Percentiles rank a stretch among this genome's conserved stretches.
These are phyloP conservation scores for Phoma sp. DNA, from an alignment of 2,329 filamentous ascomycete species.

Conservation along the genomic window DNA sequence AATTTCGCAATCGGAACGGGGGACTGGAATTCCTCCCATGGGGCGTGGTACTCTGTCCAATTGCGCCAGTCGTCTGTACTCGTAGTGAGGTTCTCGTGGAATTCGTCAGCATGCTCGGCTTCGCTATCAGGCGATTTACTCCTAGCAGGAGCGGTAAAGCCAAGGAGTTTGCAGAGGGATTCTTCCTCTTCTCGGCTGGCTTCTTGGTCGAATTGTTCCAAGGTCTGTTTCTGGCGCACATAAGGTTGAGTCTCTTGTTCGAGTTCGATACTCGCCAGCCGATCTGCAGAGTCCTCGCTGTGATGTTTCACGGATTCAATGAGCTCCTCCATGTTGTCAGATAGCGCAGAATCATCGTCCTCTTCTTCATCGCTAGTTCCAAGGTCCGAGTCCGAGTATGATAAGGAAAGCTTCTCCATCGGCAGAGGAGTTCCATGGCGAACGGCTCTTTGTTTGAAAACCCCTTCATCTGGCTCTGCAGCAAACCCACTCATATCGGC, in stretches of 20 bases:
- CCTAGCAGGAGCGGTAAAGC: slow-evolving; percentile 29
- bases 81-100: slow-evolving; percentile 36
- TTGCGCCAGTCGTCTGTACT: slow-evolving; percentile 59
- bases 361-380: slow-evolving; percentile 4
- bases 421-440: slow-evolving; percentile 42
- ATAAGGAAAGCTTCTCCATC: slow-evolving; percentile 19
- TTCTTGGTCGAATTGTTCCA: slow-evolving; percentile 57
- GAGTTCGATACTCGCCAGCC: slow-evolving; percentile 7
- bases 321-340: slow-evolving; percentile 8
- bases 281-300: slow-evolving; percentile 8
- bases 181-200: slow-evolving; percentile 55
- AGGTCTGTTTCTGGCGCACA: neutral
- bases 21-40: slow-evolving; percentile 56
- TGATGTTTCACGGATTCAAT: neutral
- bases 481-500: slow-evolving; percentile 18
- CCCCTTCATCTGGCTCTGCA: slow-evolving; percentile 21
- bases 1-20: slow-evolving; percentile 29
- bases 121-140: slow-evolving; percentile 27
- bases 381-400: slow-evolving; percentile 21
- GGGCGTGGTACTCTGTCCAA: slow-evolving; percentile 53
- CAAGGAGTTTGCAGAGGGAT: slow-evolving; percentile 55
- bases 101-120: slow-evolving; percentile 25
- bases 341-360: neutral
- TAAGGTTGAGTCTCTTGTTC: neutral
- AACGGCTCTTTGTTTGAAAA: slow-evolving; percentile 30